Base-by-base conservation (phyloP, 371 early-diverging fungal species). In the Fennellomyces sp. region DNA sequence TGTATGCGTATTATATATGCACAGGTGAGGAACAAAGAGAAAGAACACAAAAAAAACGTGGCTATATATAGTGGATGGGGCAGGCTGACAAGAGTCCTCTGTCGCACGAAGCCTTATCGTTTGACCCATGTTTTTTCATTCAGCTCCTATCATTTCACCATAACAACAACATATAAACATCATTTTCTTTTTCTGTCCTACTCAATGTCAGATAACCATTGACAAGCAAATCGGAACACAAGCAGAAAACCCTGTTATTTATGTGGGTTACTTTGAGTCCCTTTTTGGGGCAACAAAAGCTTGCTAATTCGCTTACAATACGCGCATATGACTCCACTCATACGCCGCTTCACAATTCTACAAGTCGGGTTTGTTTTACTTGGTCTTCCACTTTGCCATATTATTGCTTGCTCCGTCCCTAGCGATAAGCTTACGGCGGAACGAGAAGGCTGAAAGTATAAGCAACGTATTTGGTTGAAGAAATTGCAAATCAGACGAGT, bases 91-190 rank as follows among this genome's bases (percentile, higher is more conserved):
- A 50, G 13, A 15, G 8, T 52, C n/a, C 19, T 31, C 25, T 23
- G 23, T 23, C 21, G 48, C 25, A 15, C 5, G 23, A 15, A 27
- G 7, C 56, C 35, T 56, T 56, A 56, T 56, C 56, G 31, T 45
- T 53, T 19, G 23, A 36, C 28, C 36, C 53, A 53, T 53, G 28
- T 25, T 48, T n/a, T n/a, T 48, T 27, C 48, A 48, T 33, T 13
- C 33, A 53, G 19, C 35, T 56, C 56, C 56, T 56, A 56, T 55
- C 55, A 31, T 31, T 12, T 27, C 29, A 27, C 13, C 48, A 48
- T 25, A 48, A 48, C 25, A n/a, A 7, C 29, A 31, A 17, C n/a
- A 52, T 17, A 52, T 15, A 27, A 26, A 52, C 28, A 31, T 11
- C 25, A 29, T 13, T 12, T 13, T 41, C 19, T 6, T 13, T 10